These are phyloP conservation scores for Phytophthora fragariae DNA, from an alignment of 352 stramenopile genomes.

Conservation along the genomic window DNA sequence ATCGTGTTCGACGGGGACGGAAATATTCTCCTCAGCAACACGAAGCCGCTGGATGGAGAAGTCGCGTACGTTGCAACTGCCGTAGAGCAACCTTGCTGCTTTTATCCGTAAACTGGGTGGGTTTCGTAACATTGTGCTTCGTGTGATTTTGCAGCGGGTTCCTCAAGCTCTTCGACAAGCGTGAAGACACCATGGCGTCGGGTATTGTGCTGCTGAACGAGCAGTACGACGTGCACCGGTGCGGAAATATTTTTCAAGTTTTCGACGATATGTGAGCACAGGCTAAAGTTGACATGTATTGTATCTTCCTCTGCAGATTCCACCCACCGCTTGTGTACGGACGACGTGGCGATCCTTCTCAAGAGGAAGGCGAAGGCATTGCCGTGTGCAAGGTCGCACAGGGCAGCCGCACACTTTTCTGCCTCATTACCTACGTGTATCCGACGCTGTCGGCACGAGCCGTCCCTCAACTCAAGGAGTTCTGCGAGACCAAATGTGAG, in stretches of 20 bases:
- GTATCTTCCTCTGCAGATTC: constrained; percentile 49
- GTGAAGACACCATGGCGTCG: constrained; percentile 75
- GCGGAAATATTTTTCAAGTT: constrained; percentile 6
- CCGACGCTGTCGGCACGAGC: constrained; percentile 80
- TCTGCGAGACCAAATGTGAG: constrained; percentile 67
- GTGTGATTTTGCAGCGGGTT: constrained; percentile 39
- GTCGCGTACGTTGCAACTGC: constrained; percentile 44
- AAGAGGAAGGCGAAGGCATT: constrained; percentile 78
- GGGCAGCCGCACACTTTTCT: constrained; percentile 58
- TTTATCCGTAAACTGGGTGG: neutral
- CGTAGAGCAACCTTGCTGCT: neutral
- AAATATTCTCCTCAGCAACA: constrained; percentile 56
- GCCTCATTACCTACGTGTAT: constrained; percentile 85
- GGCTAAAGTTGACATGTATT: constrained; percentile 14
- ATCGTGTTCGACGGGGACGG: constrained; percentile 71
- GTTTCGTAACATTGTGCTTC: constrained; percentile 7
- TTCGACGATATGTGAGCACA: neutral
- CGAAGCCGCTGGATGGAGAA: constrained; percentile 73
- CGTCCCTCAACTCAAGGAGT: constrained; percentile 81
- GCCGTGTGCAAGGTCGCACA: constrained; percentile 70
- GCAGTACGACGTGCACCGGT: constrained; percentile 88
- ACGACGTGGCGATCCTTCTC: constrained; percentile 64
- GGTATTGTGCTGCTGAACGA: constrained; percentile 78
- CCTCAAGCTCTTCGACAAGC: constrained; percentile 80
- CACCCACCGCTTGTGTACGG: constrained; percentile 83